These are phyloP conservation scores for Sphaerostilbella broomeana DNA, from an alignment of 2,329 filamentous ascomycete species.

Conservation along the genomic window DNA sequence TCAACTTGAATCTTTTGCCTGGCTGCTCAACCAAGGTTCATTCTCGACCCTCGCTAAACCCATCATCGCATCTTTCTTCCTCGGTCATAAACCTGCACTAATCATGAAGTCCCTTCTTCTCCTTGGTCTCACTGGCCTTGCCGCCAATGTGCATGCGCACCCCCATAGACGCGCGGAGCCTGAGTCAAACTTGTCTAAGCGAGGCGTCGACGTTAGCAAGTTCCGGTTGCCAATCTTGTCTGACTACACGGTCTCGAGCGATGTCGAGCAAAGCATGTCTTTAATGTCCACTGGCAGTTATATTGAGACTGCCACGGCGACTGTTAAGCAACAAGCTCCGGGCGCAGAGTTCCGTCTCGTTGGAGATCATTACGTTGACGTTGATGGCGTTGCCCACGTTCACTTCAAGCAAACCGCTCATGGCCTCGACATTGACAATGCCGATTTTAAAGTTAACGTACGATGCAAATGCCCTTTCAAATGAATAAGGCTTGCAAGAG, in stretches of 20 bases:
- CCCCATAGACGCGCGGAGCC: slow-evolving; percentile 23
- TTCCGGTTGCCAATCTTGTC: slow-evolving; percentile 27
- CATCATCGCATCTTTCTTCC: no score
- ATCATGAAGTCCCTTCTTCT: slow-evolving; percentile 29
- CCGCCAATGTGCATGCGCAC: slow-evolving; percentile 26
- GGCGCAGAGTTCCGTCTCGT: slow-evolving; percentile 42
- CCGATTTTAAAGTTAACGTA: slow-evolving; percentile 55
- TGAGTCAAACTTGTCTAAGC: slow-evolving; percentile 19
- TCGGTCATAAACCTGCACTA: not conserved
- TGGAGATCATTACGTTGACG: slow-evolving; percentile 47
- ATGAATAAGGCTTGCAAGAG: not conserved
- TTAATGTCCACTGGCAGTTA: slow-evolving; percentile 28
- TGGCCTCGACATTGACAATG: slow-evolving; percentile 54
- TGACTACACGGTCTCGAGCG: slow-evolving; percentile 21
- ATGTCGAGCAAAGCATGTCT: slow-evolving; percentile 16
- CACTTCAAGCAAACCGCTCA: slow-evolving; percentile 54
- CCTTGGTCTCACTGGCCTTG: slow-evolving; percentile 29
- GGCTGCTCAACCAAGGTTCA: no score
- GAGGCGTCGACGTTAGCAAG: slow-evolving; percentile 27
- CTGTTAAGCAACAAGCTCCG: slow-evolving; percentile 34
- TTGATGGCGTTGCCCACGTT: slow-evolving; percentile 50
- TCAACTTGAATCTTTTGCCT: no score
- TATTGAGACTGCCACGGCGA: slow-evolving; percentile 37
- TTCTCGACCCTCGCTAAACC: no score
- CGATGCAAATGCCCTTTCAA: slow-evolving; percentile 17